phyloP scores from a whole-genome alignment of 1,139 yeast species.

The Taphrina populina region DNA sequence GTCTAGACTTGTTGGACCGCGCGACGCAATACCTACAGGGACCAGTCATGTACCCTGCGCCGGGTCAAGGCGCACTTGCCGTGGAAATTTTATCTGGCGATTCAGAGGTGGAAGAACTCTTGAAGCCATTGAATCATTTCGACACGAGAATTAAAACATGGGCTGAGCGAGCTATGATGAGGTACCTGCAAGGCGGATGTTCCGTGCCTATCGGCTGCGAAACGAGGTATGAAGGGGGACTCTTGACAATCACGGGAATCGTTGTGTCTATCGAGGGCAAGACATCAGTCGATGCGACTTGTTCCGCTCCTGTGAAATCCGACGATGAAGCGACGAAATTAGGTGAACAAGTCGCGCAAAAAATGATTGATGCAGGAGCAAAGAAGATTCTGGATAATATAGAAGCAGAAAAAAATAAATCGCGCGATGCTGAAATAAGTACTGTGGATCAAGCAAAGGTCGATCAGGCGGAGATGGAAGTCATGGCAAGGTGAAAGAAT shows the following conservation, averaged over 20 bases:
- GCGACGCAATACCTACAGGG: slow-evolving; percentile 63
- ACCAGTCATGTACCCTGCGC: slow-evolving; percentile 93
- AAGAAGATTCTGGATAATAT: slow-evolving; percentile 76
- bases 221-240: slow-evolving; percentile 54
- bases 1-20: slow-evolving; percentile 69
- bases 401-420: slow-evolving; percentile 45
- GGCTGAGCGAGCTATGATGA: slow-evolving; percentile 88
- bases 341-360: slow-evolving; percentile 69
- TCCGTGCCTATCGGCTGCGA: slow-evolving; percentile 95
- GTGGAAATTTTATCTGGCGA: slow-evolving; percentile 80
- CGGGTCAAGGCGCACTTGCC: slow-evolving; percentile 97
- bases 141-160: slow-evolving; percentile 72
- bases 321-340: slow-evolving; percentile 66
- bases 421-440: slow-evolving; percentile 9
- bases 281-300: slow-evolving; percentile 59
- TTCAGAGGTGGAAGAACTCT: slow-evolving; percentile 55
- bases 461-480: slow-evolving; percentile 17
- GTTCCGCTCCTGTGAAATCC: slow-evolving; percentile 45
- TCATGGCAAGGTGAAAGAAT: slow-evolving; percentile 6
- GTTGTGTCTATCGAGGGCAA: slow-evolving; percentile 85
- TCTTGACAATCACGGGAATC: slow-evolving; percentile 58
- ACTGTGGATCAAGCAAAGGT: not conserved
- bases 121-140: slow-evolving; percentile 62
- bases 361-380: slow-evolving; percentile 73
- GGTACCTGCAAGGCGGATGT: slow-evolving; percentile 93